phyloP scores from a whole-genome alignment of 2,329 filamentous ascomycete species.

The Didymella pomorum region DNA sequence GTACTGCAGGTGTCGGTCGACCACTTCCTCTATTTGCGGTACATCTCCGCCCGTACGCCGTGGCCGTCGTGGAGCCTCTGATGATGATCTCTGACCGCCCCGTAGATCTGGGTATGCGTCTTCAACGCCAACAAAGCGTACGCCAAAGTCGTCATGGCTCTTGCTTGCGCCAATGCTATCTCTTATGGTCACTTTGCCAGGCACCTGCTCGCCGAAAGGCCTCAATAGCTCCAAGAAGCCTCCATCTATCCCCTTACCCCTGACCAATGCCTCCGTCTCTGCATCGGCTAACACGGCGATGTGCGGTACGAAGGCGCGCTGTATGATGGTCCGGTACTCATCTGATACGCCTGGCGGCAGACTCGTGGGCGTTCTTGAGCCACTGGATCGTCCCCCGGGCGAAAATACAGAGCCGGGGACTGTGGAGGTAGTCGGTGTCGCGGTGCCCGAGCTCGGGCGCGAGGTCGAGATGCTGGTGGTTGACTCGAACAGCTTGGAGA shows the following conservation, averaged over 20 bases:
- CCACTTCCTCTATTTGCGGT: constrained; percentile 77
- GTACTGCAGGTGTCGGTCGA: constrained; percentile 79
- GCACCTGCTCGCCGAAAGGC: constrained; percentile 87
- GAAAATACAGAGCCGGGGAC: constrained; percentile 55
- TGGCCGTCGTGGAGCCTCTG: constrained; percentile 42
- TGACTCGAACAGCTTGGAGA: constrained; percentile 62
- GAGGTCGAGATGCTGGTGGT: constrained; percentile 56
- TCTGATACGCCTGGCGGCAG: constrained; percentile 57
- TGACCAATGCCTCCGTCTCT: constrained; percentile 82
- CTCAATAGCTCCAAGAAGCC: constrained; percentile 86
- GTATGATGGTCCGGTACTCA: constrained; percentile 70
- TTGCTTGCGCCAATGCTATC: constrained; percentile 88
- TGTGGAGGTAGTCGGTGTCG: constrained; percentile 51
- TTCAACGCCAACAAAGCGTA: constrained; percentile 81
- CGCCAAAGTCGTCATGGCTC: constrained; percentile 86
- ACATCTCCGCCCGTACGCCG: constrained; percentile 62
- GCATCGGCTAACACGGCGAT: constrained; percentile 86
- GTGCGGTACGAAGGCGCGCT: constrained; percentile 87
- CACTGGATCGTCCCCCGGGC: constrained; percentile 48
- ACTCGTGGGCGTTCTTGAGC: constrained; percentile 50
- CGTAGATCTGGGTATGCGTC: constrained; percentile 56
- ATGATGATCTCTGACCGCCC: constrained; percentile 36
- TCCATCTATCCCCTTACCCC: constrained; percentile 81
- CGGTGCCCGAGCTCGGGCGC: constrained; percentile 53
- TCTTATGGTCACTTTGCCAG: constrained; percentile 86